phyloP scores from a whole-genome alignment of 2,329 filamentous ascomycete genomes.

The Cladobotryum mycophilum region DNA sequence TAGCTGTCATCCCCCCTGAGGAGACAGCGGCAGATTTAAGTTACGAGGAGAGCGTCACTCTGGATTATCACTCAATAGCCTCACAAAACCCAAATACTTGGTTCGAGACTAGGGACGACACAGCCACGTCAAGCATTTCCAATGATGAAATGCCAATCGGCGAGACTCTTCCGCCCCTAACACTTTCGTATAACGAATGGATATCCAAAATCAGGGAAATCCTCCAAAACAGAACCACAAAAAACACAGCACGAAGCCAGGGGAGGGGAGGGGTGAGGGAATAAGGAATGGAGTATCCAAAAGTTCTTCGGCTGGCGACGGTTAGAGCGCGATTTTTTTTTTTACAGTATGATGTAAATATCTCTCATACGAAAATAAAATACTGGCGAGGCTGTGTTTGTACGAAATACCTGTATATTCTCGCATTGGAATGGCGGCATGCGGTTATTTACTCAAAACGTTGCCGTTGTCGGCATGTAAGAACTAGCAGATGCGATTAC shows the following conservation, averaged over 20 bases:
- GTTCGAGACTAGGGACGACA: neutral
- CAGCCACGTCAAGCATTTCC: neutral
- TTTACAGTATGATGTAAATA: too few relatives aligned
- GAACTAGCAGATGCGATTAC: too few relatives aligned
- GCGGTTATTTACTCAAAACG: too few relatives aligned
- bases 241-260: neutral
- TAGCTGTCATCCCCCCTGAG: conserved; percentile 4
- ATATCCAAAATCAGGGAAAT: neutral
- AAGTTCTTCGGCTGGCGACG: neutral
- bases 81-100: conserved; percentile 7
- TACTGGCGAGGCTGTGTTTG: too few relatives aligned
- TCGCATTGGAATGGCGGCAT: too few relatives aligned
- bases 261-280: neutral
- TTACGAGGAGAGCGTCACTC: conserved; percentile 14
- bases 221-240: neutral
- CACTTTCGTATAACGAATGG: conserved; percentile 4
- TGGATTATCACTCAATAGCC: conserved; percentile 17
- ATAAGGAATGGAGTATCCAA: neutral
- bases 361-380: too few relatives aligned
- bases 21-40: conserved; percentile 3
- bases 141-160: neutral
- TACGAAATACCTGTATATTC: too few relatives aligned
- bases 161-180: conserved; percentile 1
- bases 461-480: too few relatives aligned
- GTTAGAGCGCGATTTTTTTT: too few relatives aligned